Conservation (phyloP, 257 asterid species). For the Gentiana straminea region DNA sequence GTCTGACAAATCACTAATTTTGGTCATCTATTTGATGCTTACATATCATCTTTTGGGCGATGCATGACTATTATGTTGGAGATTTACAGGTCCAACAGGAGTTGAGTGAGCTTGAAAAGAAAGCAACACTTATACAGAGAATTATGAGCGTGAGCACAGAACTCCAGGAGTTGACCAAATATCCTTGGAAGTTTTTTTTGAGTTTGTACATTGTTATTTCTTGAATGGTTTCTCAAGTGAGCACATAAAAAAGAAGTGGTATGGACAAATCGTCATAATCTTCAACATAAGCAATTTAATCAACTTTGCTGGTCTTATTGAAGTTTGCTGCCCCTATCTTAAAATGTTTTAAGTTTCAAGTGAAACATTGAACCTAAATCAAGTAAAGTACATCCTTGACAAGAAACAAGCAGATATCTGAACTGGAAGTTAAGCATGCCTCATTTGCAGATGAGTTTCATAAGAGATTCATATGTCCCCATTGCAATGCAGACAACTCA, state of each 20-base stretch:
- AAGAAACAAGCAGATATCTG: slow-evolving; percentile 57
- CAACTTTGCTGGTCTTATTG: too few species aligned
- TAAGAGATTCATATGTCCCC: slow-evolving; percentile 49
- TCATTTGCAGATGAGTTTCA: slow-evolving; percentile 67
- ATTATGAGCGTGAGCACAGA: slow-evolving; percentile 42
- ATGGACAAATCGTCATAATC: too few species aligned
- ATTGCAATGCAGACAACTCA: slow-evolving; percentile 59
- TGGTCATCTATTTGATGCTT: not conserved
- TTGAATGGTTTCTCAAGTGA: too few species aligned
- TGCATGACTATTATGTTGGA: slow-evolving; percentile 5
- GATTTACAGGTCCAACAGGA: slow-evolving; percentile 47
- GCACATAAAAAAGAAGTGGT: too few species aligned
- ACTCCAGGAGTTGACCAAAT: slow-evolving; percentile 66
- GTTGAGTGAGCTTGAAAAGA: slow-evolving; percentile 43
- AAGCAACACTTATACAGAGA: slow-evolving; percentile 42
- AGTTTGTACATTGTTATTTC: too few species aligned
- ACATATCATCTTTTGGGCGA: too few species aligned
- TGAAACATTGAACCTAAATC: too few species aligned
- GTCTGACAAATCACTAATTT: not conserved
- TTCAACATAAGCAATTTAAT: too few species aligned
- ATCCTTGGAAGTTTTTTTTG: slow-evolving; percentile 33
- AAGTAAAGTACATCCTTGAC: slow-evolving; percentile 36
- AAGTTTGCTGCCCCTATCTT: too few species aligned
- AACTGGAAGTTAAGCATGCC: slow-evolving; percentile 45
- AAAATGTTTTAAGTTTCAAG: too few species aligned